Percentiles rank a stretch among this genome's conserved stretches.
phyloP scores from a whole-genome alignment of 2,329 filamentous ascomycete species.

The Hawksworthiomyces lignivorus region DNA sequence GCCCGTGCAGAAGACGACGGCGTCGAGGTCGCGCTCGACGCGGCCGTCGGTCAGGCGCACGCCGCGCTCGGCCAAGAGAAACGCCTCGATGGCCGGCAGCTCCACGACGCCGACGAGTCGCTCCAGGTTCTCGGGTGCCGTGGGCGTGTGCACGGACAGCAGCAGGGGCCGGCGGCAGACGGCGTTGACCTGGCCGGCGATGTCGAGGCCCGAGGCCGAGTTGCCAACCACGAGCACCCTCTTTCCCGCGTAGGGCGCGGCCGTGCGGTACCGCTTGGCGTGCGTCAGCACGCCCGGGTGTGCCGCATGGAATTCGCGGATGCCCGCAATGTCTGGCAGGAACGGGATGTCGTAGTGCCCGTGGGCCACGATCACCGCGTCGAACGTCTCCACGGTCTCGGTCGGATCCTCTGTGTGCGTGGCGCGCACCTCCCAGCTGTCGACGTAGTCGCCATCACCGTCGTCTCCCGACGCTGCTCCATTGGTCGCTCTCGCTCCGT shows the following conservation, averaged over 20 bases:
- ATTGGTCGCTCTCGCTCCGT: too few relatives aligned
- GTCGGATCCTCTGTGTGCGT: constrained; percentile 24
- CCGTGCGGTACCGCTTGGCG: constrained; percentile 70
- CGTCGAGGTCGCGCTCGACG: constrained; percentile 61
- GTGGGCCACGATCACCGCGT: constrained; percentile 67
- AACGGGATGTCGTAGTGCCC: constrained; percentile 67
- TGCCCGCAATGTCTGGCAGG: constrained; percentile 54
- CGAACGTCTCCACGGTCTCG: constrained; percentile 43
- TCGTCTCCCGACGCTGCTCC: neutral
- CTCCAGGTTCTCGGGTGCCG: constrained; percentile 35
- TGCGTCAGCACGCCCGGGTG: constrained; percentile 59
- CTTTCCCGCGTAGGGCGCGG: constrained; percentile 54
- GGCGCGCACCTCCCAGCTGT: constrained; percentile 56
- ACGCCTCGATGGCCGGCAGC: constrained; percentile 52
- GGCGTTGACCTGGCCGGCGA: constrained; percentile 64
- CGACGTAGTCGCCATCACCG: constrained; percentile 14
- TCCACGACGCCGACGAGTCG: constrained; percentile 40
- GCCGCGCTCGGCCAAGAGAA: constrained; percentile 43
- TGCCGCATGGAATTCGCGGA: constrained; percentile 49
- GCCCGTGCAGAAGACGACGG: constrained; percentile 79
- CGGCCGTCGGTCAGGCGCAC: constrained; percentile 59
- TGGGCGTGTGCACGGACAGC: constrained; percentile 51
- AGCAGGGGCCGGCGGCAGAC: constrained; percentile 55
- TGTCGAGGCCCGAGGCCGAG: constrained; percentile 76
- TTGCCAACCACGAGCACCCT: constrained; percentile 82